A percentile compares a stretch with the other conserved stretches of the same genome.
Conservation (phyloP, 805 yeast genomes). For the Kuraishia piskuri region DNA sequence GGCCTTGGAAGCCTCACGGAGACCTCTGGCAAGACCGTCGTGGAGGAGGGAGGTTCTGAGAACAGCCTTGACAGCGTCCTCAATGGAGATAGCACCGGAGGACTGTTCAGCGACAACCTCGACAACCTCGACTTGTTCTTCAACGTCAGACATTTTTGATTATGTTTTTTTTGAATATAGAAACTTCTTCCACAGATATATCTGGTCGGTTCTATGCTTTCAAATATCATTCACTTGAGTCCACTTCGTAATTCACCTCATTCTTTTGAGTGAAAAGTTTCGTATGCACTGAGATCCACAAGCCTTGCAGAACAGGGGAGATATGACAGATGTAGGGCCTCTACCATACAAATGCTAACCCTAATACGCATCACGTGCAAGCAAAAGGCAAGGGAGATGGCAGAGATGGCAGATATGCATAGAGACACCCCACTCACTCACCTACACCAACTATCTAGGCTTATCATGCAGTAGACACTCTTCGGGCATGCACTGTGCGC, state of each 20-base stretch:
- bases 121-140: constrained; percentile 77
- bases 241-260: background rate
- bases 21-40: constrained; percentile 99
- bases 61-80: constrained; percentile 97
- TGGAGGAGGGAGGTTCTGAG: constrained; percentile 96
- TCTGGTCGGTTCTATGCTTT: constrained; percentile 32
- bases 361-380: background rate
- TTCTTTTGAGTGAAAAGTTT: background rate
- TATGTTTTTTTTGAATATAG: constrained; percentile 5
- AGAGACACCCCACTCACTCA: too few relatives aligned
- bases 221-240: background rate
- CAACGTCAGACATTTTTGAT: constrained; percentile 77
- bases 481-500: background rate
- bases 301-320: background rate
- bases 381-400: too few relatives aligned
- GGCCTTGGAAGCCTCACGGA: constrained; percentile 99
- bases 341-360: background rate
- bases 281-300: background rate
- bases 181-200: constrained; percentile 32
- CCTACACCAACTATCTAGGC: too few relatives aligned
- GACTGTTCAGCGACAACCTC: constrained; percentile 73
- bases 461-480: background rate
- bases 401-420: too few relatives aligned
- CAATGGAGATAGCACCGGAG: constrained; percentile 86
- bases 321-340: background rate